A percentile compares a stretch with the other conserved stretches of the same genome.
These are phyloP conservation scores for Pseudoscleropodium purum DNA, from an alignment of 225 moss, liverwort and hornwort species.

Conservation along the genomic window DNA sequence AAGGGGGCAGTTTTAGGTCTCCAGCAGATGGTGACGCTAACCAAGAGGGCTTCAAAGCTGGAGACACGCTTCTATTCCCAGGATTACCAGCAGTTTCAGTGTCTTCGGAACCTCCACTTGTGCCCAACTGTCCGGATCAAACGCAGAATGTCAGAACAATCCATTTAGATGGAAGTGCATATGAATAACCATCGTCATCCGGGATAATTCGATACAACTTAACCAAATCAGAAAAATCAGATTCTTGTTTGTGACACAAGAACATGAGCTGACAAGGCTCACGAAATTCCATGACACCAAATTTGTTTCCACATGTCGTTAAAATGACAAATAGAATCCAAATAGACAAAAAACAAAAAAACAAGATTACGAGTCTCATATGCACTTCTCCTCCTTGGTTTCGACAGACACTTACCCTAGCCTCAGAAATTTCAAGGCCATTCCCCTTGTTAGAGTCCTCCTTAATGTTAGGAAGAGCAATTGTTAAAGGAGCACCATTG, in stretches of 20 bases:
- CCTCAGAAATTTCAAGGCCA: slow-evolving; percentile 5
- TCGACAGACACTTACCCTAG: background rate
- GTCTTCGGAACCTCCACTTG: slow-evolving; percentile 8
- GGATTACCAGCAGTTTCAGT: background rate
- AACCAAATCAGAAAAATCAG: background rate
- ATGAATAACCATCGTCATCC: background rate
- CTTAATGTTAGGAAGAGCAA: slow-evolving; percentile 35
- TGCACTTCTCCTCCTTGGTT: background rate
- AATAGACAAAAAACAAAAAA: background rate
- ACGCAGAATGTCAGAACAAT: background rate
- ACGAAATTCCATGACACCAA: background rate
- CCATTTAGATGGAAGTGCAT: background rate
- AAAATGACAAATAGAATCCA: background rate
- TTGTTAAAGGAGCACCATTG: slow-evolving; percentile 43
- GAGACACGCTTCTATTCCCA: slow-evolving; percentile 15
- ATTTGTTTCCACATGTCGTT: background rate
- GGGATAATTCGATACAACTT: background rate
- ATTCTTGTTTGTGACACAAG: background rate
- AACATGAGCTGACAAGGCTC: background rate
- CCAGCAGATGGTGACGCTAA: slow-evolving; percentile 43
- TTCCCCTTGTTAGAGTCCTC: background rate
- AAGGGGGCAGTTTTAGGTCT: slow-evolving; percentile 68
- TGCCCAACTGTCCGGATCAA: slow-evolving; percentile 6
- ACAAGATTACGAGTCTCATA: background rate
- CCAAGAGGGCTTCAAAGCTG: slow-evolving; percentile 53